Base-by-base conservation (phyloP, 75 land plant genomes). In the Selaginella tamariscina region DNA sequence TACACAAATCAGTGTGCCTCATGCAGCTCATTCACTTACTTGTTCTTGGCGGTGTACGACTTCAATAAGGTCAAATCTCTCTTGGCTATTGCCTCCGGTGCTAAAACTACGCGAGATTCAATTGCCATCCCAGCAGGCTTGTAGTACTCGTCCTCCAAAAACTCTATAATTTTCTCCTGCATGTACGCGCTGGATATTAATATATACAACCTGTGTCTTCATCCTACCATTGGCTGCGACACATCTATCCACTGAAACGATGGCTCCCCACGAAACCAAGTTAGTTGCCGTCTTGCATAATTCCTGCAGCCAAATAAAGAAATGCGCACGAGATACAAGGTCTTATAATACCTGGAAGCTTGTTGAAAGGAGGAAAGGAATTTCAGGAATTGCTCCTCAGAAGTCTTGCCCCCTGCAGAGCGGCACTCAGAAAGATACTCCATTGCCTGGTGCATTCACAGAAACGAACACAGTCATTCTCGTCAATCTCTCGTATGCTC, bases 181-280 rank as follows among this genome's bases (percentile, higher is more conserved):
- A 71, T 30, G 22, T 24, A 55, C 24, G 28, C n/a, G n/a, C n/a
- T n/a, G n/a, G n/a, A n/a, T n/a, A n/a, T n/a, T n/a, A n/a, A n/a
- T n/a, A n/a, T n/a, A n/a, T n/a, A n/a, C n/a, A n/a, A n/a, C n/a
- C n/a, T n/a, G n/a, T n/a, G n/a, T n/a, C n/a, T n/a, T n/a, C n/a
- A n/a, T 5, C 49, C 55, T 65, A 89, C 94, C 80, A 83, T 49
- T 28, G 89, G 83, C 66, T 70, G 81, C 1, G 96, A 85, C 65
- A 86, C 96, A 74, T 93, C 83, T 63, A 93, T 75, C 98, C 98
- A 93, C 31, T 89, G 88, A 75, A 87, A 93, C 8, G 85, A 78
- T 18, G 39, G 81, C 8, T 89, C 98, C 72, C 87, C 82, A 0
- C 98, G 86, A 49, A 87, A 89, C 98, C 98, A 93, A 66, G 91